phyloP scores from a whole-genome alignment of 1,284 basidiomycete genomes.

The Tremellales sp. region DNA sequence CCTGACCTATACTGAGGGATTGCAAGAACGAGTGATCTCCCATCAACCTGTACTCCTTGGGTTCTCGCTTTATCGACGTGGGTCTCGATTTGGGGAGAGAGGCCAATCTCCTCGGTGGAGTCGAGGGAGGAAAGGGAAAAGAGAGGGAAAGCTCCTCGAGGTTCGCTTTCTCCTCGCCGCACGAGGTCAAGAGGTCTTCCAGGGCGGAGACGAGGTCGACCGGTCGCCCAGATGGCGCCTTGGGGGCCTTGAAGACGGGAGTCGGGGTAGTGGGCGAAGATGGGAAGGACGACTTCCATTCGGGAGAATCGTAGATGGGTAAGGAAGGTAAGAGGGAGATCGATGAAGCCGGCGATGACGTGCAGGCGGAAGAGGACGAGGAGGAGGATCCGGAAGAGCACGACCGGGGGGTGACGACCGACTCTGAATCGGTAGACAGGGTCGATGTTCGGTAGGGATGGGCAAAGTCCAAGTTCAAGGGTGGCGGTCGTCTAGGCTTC shows the following conservation, averaged over 20 bases:
- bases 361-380: constrained; percentile 8
- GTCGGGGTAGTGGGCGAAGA: constrained; percentile 2
- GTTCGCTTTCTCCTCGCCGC: constrained; percentile 15
- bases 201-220: constrained; percentile 24
- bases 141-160: background rate
- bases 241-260: too few species aligned
- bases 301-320: constrained; percentile 16
- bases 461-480: constrained; percentile 7
- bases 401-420: too few species aligned
- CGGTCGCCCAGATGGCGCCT: too few species aligned
- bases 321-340: constrained; percentile 20
- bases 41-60: constrained; percentile 4
- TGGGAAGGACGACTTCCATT: constrained; percentile 11
- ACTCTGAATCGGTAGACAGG: constrained; percentile 5
- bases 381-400: constrained; percentile 5
- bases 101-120: background rate
- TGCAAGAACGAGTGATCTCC: constrained; percentile 29
- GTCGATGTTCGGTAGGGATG: constrained; percentile 1
- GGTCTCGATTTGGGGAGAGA: background rate
- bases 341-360: constrained; percentile 4
- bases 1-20: too few species aligned
- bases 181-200: constrained; percentile 22
- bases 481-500: constrained; percentile 9
- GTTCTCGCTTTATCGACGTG: background rate
- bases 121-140: background rate